Conservation (phyloP, 805 yeast species). For the Metschnikowia borealis region DNA sequence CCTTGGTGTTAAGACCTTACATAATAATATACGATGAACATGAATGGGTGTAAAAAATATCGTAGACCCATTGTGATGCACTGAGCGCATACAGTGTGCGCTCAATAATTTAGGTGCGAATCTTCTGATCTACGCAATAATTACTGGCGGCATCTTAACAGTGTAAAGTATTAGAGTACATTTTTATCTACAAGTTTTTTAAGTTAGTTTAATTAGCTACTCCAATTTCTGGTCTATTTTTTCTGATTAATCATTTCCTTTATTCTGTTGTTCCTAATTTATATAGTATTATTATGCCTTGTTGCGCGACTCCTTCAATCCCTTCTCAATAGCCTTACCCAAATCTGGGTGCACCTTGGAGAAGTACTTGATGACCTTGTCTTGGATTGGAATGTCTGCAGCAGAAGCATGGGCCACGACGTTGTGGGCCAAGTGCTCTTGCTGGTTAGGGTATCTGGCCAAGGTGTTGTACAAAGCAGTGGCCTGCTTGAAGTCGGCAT, state of each 20-base stretch:
- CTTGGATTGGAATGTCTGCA: slow-evolving; percentile 76
- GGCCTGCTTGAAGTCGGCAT: slow-evolving; percentile 78
- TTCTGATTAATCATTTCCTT: too few relatives aligned
- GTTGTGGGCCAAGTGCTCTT: slow-evolving; percentile 77
- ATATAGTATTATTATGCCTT: slow-evolving; percentile 4
- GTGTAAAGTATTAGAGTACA: too few relatives aligned
- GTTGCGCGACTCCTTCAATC: slow-evolving; percentile 51
- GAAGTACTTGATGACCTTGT: slow-evolving; percentile 74
- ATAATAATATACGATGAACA: neutral
- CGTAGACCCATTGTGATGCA: too few relatives aligned
- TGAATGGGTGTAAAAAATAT: neutral
- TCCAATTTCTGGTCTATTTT: too few relatives aligned
- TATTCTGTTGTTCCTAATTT: neutral
- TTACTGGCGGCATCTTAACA: too few relatives aligned
- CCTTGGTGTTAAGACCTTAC: neutral
- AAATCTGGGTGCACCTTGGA: slow-evolving; percentile 65
- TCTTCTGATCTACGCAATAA: too few relatives aligned
- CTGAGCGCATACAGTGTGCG: too few relatives aligned
- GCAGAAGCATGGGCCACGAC: slow-evolving; percentile 66
- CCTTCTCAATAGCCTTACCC: slow-evolving; percentile 64
- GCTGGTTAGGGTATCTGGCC: slow-evolving; percentile 77
- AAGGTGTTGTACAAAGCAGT: slow-evolving; percentile 73
- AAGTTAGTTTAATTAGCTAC: too few relatives aligned
- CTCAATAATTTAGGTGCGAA: too few relatives aligned
- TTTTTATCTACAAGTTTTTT: too few relatives aligned